Percentiles rank a stretch among this genome's conserved stretches.
Conservation (phyloP, 306 rosid genomes). For the Quercus berberidifolia region DNA sequence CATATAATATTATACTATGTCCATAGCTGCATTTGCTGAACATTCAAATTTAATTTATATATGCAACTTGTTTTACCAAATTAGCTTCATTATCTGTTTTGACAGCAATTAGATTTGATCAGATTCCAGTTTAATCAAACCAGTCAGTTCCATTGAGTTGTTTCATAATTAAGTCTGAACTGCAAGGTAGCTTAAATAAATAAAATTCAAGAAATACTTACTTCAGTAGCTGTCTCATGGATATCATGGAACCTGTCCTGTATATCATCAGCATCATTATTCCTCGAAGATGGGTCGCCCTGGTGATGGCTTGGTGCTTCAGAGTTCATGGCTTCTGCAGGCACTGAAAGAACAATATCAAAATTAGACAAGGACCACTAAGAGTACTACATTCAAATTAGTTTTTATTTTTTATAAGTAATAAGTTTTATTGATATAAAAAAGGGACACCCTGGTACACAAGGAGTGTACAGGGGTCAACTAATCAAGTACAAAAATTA, state of each 20-base stretch:
- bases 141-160: not conserved
- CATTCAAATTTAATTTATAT: too few species aligned
- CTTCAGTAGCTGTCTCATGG: constrained; percentile 53
- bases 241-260: constrained; percentile 57
- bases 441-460: too few species aligned
- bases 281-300: constrained; percentile 37
- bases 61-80: not conserved
- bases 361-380: not conserved
- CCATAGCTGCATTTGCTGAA: too few species aligned
- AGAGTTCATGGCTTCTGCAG: constrained; percentile 36
- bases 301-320: constrained; percentile 37
- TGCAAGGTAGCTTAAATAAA: not conserved
- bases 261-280: constrained; percentile 40
- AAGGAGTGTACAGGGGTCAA: too few species aligned
- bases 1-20: too few species aligned
- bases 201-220: constrained; percentile 36
- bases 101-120: not conserved
- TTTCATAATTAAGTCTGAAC: not conserved
- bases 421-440: not conserved
- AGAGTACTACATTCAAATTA: not conserved
- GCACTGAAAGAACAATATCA: constrained; percentile 11
- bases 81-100: not conserved
- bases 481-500: too few species aligned
- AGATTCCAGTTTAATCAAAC: not conserved
- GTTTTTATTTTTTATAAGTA: too few species aligned